These are phyloP conservation scores for Pharus latifolius DNA, from an alignment of 176 grass and related monocot species.

Conservation along the genomic window DNA sequence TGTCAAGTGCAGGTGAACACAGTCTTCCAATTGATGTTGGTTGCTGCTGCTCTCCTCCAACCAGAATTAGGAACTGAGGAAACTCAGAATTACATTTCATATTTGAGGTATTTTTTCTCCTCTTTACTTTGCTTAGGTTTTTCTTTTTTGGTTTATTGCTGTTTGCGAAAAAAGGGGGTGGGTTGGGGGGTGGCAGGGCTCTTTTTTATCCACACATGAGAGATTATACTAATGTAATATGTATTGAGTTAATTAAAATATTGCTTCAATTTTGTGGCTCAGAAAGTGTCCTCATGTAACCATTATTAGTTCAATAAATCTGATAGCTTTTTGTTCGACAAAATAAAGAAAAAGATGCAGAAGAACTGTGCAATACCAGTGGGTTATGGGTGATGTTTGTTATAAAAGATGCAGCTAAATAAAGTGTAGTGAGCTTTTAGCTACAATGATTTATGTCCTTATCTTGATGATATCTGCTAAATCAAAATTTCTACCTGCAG, in stretches of 20 bases:
- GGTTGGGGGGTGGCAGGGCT: not conserved
- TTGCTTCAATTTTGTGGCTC: not conserved
- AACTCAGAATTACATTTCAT: constrained; percentile 57
- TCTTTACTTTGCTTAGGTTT: not conserved
- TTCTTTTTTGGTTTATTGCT: not conserved
- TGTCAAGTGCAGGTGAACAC: constrained; percentile 64
- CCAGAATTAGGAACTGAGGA: constrained; percentile 76
- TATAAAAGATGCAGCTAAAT: not conserved
- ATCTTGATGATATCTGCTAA: constrained; percentile 10
- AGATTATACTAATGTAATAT: not conserved
- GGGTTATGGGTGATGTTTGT: not conserved
- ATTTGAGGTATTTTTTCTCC: constrained; percentile 42
- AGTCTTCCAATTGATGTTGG: constrained; percentile 84
- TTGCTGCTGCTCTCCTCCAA: constrained; percentile 79
- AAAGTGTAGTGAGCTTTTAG: not conserved
- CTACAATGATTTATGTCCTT: not conserved
- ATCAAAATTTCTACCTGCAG: constrained; percentile 38
- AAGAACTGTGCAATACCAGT: not conserved
- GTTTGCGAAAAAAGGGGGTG: no score
- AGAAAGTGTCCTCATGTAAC: not conserved
- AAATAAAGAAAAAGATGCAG: not conserved
- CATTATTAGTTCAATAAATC: not conserved
- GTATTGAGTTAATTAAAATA: not conserved
- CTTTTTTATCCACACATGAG: not conserved
- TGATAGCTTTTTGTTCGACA: not conserved